Evolutionary conservation across 2,329 filamentous ascomycete species (phyloP), one percentile per base, ranked within the genome.

Genomic region (Lithohypha guttulata): DNA sequence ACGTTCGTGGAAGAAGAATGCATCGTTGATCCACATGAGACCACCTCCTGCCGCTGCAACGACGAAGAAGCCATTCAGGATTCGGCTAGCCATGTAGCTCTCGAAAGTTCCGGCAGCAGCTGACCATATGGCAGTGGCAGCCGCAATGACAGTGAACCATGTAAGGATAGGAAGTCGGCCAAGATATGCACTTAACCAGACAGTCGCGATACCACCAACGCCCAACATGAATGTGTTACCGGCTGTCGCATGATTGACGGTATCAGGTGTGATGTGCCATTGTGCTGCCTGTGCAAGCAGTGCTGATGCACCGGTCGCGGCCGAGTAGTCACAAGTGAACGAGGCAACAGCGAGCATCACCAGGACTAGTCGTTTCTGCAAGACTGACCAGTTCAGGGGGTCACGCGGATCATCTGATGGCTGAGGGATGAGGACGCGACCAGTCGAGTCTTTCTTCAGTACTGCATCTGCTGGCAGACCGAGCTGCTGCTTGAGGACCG

Each of bases 1-100:
- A 23, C 69, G 59, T 44, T 75, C 65, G 47, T 77, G 73, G 54
- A 75, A 73, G 58, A 73, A 76, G 59, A 73, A 77, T 42, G 74
- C 62, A 52, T 77, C 73, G 39, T 73, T 68, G 51, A 73, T 67
- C 50, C 68, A 68, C 47, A 70, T 67, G 36, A 75, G 57, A 7
- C 66, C 68, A 11, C 54, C 53, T 10, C 51, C 54, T 7, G 54
- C 51, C 5, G 47, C 53, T 7, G 49, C 62, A 3, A 66, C 68
- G 22, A 60, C 60, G 52, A 70, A 70, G 45, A 70, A 64, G 14
- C 68, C 57, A 37, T 58, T 68, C 22, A 69, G 53, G 31, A 69
- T 66, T 20, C 66, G 63, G 3, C 65, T 63, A 2, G 63, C 64
- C 58, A 67, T 64, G 50, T 66, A 69, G 1, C 64, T 68, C n/a